These are phyloP conservation scores for Cymbopogon flexuosus DNA, from an alignment of 202 grass and related monocot genomes.

Conservation along the genomic window DNA sequence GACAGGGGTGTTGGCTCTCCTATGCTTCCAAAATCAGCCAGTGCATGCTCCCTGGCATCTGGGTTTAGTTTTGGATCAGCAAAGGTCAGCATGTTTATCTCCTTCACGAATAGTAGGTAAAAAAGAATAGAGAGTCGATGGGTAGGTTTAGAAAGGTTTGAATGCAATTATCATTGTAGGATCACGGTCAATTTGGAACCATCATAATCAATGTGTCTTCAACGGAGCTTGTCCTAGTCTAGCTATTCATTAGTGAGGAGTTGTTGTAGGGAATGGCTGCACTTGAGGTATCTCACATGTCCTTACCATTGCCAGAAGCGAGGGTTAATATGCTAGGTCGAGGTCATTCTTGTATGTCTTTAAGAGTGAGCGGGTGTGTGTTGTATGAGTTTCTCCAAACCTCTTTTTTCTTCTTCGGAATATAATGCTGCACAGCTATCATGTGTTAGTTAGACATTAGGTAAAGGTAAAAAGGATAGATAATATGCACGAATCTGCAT, in stretches of 20 bases:
- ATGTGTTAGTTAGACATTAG: not conserved
- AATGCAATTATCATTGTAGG: not conserved
- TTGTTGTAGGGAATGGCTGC: not conserved
- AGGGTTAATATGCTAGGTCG: not conserved
- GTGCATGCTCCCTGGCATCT: conserved; percentile 55
- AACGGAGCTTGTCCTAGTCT: not conserved
- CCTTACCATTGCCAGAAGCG: not conserved
- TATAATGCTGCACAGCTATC: not conserved
- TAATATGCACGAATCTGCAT: conserved; percentile 19
- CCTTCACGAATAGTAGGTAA: conserved; percentile 14
- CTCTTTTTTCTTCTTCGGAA: not conserved
- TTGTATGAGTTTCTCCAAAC: not conserved
- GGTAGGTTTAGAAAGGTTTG: not conserved
- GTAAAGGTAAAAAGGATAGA: not conserved
- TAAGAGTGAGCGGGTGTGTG: not conserved
- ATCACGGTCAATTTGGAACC: not conserved
- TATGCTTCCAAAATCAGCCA: conserved; percentile 77
- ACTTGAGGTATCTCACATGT: not conserved
- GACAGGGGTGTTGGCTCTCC: conserved; percentile 85
- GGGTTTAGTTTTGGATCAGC: conserved; percentile 67
- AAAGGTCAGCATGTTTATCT: conserved; percentile 40
- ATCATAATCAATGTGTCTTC: not conserved
- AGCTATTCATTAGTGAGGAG: not conserved
- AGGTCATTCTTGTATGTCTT: not conserved
- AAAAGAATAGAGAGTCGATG: not conserved